These are phyloP conservation scores for Coix lacrymajobi DNA, from an alignment of 176 grass and related monocot species.

Conservation along the genomic window DNA sequence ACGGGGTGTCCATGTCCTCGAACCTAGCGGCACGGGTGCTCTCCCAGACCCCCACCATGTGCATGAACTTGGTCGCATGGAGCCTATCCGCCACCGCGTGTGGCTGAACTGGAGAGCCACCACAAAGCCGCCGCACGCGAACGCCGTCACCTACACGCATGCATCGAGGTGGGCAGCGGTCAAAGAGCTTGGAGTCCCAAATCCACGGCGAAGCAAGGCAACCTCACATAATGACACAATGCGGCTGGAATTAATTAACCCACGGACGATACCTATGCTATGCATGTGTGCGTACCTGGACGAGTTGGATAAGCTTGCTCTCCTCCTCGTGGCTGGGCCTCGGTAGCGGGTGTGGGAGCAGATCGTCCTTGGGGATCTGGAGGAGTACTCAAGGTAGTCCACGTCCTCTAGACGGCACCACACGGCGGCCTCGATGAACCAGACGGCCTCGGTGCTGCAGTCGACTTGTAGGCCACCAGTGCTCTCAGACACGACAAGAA, in stretches of 20 bases:
- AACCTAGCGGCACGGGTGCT: slow-evolving; percentile 48
- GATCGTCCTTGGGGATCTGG: slow-evolving; percentile 65
- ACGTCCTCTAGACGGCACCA: too few relatives aligned
- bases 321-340: slow-evolving; percentile 35
- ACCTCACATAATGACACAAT: too few relatives aligned
- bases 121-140: slow-evolving; percentile 83
- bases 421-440: slow-evolving; percentile 66
- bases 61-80: slow-evolving; percentile 73
- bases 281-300: too few relatives aligned
- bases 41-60: slow-evolving; percentile 61
- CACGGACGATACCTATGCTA: slow-evolving; percentile 30
- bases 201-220: not conserved
- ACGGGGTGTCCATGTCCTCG: slow-evolving; percentile 11
- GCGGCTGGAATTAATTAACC: not conserved
- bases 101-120: slow-evolving; percentile 81
- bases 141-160: slow-evolving; percentile 58
- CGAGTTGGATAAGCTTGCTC: slow-evolving; percentile 53
- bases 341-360: slow-evolving; percentile 61
- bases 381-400: slow-evolving; percentile 95
- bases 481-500: slow-evolving; percentile 26
- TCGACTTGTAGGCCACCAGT: slow-evolving; percentile 53
- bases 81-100: slow-evolving; percentile 81
- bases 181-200: not conserved
- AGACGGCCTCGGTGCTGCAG: slow-evolving; percentile 55
- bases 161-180: not conserved